These are phyloP conservation scores for Fusarium sarcochroum DNA, from an alignment of 2,329 filamentous ascomycete species.

Conservation along the genomic window DNA sequence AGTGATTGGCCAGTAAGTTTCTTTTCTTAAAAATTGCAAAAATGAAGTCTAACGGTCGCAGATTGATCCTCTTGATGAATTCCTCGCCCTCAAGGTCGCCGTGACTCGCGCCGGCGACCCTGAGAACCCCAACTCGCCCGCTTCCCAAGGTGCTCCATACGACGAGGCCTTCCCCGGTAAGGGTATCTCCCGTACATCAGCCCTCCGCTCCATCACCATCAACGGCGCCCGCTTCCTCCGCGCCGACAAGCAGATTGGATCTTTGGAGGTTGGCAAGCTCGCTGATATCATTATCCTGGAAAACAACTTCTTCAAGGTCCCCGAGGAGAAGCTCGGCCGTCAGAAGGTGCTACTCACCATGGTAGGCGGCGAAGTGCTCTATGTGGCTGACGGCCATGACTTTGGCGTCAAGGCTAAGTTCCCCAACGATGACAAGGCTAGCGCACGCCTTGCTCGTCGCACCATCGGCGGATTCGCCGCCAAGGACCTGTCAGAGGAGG, in stretches of 20 bases:
- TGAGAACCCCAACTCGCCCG: constrained; percentile 45
- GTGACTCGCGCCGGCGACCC: constrained; percentile 48
- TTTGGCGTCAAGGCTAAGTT: constrained; percentile 46
- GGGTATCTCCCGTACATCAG: constrained; percentile 41
- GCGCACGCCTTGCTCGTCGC: constrained; percentile 31
- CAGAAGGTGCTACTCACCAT: constrained; percentile 47
- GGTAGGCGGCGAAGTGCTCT: constrained; percentile 47
- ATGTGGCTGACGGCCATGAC: constrained; percentile 43
- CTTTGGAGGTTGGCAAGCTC: constrained; percentile 46
- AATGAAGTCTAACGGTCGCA: constrained; percentile 10
- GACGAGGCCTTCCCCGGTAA: constrained; percentile 42
- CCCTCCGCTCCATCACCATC: constrained; percentile 44
- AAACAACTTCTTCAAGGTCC: constrained; percentile 46
- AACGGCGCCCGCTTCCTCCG: constrained; percentile 45
- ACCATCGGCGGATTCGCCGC: constrained; percentile 39
- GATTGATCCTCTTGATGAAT: constrained; percentile 50
- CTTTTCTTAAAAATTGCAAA: rapidly evolving
- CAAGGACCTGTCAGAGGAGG: constrained; percentile 27
- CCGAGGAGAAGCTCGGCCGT: constrained; percentile 43
- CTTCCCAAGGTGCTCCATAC: constrained; percentile 38
- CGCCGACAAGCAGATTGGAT: constrained; percentile 46
- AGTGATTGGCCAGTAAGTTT: constrained; percentile 49
- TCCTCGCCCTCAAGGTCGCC: constrained; percentile 47
- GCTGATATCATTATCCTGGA: constrained; percentile 47
- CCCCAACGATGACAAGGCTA: constrained; percentile 39